phyloP scores from a whole-genome alignment of 1,139 yeast genomes.

The Yamadazyma buinensis region DNA sequence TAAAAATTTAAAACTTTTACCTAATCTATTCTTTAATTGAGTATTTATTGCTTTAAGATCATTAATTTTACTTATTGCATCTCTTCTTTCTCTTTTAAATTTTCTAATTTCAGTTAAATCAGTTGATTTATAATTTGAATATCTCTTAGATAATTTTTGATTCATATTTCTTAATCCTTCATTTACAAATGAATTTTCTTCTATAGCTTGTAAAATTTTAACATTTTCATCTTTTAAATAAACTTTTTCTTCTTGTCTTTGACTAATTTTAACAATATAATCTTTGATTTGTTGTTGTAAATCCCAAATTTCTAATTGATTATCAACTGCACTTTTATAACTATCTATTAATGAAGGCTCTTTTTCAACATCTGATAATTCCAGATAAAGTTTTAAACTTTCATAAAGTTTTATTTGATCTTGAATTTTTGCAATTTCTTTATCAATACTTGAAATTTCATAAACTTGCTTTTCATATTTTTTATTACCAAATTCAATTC shows the following conservation, averaged over 20 bases:
- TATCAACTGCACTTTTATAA: slow-evolving; percentile 17
- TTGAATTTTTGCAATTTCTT: slow-evolving; percentile 19
- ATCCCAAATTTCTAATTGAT: slow-evolving; percentile 38
- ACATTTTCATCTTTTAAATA: slow-evolving; percentile 66
- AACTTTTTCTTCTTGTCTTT: slow-evolving; percentile 50
- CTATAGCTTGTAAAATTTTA: slow-evolving; percentile 54
- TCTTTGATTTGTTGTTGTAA: slow-evolving; percentile 35
- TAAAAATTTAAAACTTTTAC: slow-evolving; percentile 34
- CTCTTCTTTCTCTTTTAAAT: slow-evolving; percentile 22
- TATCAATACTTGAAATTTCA: slow-evolving; percentile 23
- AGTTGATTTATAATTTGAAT: slow-evolving; percentile 25
- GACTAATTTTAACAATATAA: slow-evolving; percentile 30
- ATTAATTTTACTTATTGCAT: slow-evolving; percentile 20
- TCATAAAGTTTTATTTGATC: slow-evolving; percentile 17
- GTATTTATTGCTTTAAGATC: slow-evolving; percentile 22
- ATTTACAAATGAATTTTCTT: slow-evolving; percentile 47
- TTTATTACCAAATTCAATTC: slow-evolving; percentile 40
- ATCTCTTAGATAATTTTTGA: slow-evolving; percentile 17
- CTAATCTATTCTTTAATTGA: slow-evolving; percentile 26
- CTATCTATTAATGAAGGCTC: slow-evolving; percentile 6
- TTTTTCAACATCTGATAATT: slow-evolving; percentile 6
- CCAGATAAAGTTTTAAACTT: not conserved
- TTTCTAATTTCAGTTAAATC: slow-evolving; percentile 21
- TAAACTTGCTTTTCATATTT: slow-evolving; percentile 34
- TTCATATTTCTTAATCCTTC: slow-evolving; percentile 24